Percentiles rank a stretch among this genome's conserved stretches.
Conservation (phyloP, 2,329 filamentous ascomycete genomes). For the Aaosphaeria arxii region DNA sequence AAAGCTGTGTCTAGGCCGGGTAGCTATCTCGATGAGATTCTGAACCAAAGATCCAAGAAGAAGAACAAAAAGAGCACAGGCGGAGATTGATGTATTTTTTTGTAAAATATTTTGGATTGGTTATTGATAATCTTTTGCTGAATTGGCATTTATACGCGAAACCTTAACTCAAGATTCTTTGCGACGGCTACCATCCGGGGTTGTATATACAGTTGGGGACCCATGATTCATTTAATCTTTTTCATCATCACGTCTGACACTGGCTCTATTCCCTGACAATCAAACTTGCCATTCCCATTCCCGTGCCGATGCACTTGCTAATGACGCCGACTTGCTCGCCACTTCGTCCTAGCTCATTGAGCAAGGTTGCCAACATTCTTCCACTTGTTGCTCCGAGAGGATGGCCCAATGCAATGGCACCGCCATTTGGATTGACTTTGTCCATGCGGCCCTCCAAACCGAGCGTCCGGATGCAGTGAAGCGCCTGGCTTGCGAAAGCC, state of each 20-base stretch:
- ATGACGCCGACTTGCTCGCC: constrained; percentile 77
- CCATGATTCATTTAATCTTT: too few relatives aligned
- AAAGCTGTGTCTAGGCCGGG: constrained; percentile 35
- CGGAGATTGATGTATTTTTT: too few relatives aligned
- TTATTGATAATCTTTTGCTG: too few relatives aligned
- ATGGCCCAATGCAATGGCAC: constrained; percentile 91
- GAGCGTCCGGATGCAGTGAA: constrained; percentile 70
- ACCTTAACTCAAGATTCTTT: too few relatives aligned
- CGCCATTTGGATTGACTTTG: constrained; percentile 86
- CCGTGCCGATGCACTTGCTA: constrained; percentile 72
- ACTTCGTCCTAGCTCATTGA: constrained; percentile 65
- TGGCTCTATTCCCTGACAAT: constrained; percentile 44
- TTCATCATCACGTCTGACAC: too few relatives aligned
- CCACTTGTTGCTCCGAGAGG: constrained; percentile 86
- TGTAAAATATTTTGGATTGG: too few relatives aligned
- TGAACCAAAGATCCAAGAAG: constrained; percentile 49
- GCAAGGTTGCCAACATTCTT: constrained; percentile 71
- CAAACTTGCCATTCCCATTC: constrained; percentile 54
- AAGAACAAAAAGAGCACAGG: constrained; percentile 34
- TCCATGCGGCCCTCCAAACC: constrained; percentile 58
- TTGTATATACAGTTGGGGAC: too few relatives aligned
- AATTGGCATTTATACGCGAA: too few relatives aligned
- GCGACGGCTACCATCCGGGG: too few relatives aligned
- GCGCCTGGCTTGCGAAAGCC: constrained; percentile 62
- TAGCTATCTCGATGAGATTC: constrained; percentile 56